Conservation (phyloP, 2,329 filamentous ascomycete genomes). For the Fusarium austroafricanum region DNA sequence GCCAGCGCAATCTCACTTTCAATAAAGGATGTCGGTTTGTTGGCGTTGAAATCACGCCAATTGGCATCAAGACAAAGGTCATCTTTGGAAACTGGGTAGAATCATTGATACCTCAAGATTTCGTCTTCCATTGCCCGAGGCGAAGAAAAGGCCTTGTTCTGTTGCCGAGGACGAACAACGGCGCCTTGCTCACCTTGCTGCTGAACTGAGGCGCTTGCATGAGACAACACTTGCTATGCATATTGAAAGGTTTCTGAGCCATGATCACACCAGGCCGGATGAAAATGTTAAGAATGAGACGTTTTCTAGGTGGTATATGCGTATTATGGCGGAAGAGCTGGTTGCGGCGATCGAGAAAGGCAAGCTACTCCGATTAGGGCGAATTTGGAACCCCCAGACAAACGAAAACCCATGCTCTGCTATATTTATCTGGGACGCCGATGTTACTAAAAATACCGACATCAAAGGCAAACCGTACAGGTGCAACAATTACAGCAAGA, state of each 20-base stretch:
- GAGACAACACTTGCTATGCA: neutral
- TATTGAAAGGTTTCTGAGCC: neutral
- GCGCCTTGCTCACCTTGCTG: neutral
- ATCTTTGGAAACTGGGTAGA: neutral
- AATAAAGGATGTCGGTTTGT: constrained; percentile 1
- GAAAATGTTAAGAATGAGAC: neutral
- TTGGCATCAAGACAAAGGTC: neutral
- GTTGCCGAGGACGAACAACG: neutral
- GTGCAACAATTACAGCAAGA: too few relatives aligned
- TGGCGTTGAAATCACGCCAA: neutral
- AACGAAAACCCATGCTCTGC: neutral
- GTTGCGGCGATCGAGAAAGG: neutral
- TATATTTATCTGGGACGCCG: neutral
- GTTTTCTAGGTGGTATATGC: neutral
- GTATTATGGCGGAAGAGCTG: neutral
- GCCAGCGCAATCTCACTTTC: neutral
- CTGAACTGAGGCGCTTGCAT: neutral
- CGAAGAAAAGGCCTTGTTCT: neutral
- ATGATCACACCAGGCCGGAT: neutral
- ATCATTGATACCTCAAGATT: neutral
- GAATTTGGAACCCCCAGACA: neutral
- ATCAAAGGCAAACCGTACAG: too few relatives aligned
- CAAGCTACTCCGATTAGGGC: neutral
- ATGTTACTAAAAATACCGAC: too few relatives aligned
- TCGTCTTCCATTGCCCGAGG: neutral